phyloP scores from a whole-genome alignment of 1,284 basidiomycete species.

The Blastosporella zonata region DNA sequence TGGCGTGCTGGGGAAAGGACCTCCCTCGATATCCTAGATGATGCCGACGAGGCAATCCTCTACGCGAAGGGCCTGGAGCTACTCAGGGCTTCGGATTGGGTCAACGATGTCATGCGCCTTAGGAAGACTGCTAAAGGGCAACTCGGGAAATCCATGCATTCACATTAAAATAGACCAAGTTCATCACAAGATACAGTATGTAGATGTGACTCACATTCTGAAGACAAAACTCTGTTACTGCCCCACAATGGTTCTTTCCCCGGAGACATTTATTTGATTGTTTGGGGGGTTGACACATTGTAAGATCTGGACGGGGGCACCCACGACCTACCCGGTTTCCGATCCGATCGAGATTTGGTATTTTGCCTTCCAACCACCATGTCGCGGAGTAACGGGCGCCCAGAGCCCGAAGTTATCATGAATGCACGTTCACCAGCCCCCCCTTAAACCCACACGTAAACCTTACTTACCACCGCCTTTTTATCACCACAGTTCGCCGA shows the following conservation, averaged over 20 bases:
- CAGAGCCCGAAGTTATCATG: slow-evolving; percentile 66
- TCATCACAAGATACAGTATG: too few relatives aligned
- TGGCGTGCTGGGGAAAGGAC: slow-evolving; percentile 62
- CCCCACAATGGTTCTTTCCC: too few relatives aligned
- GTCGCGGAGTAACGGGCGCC: slow-evolving; percentile 47
- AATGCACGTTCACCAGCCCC: slow-evolving; percentile 43
- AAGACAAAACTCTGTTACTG: too few relatives aligned
- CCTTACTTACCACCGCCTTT: neutral
- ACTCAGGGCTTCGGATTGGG: slow-evolving; percentile 60
- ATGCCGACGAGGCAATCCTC: slow-evolving; percentile 52
- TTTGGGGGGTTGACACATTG: too few relatives aligned
- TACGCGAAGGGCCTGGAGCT: slow-evolving; percentile 46
- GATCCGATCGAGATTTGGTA: slow-evolving; percentile 2
- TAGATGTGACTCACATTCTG: too few relatives aligned
- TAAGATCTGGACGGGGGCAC: too few relatives aligned
- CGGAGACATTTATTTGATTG: too few relatives aligned
- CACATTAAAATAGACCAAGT: too few relatives aligned
- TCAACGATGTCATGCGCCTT: slow-evolving; percentile 55
- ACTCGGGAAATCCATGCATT: slow-evolving; percentile 21
- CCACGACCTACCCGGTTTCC: slow-evolving; percentile 10
- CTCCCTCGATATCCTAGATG: slow-evolving; percentile 42
- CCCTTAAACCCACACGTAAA: neutral
- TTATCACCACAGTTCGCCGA: slow-evolving; percentile 49
- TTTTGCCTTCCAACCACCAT: slow-evolving; percentile 8
- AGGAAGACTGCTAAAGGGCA: slow-evolving; percentile 24